phyloP scores from a whole-genome alignment of 352 stramenopile genomes.

The Phytophthora ramorum region DNA sequence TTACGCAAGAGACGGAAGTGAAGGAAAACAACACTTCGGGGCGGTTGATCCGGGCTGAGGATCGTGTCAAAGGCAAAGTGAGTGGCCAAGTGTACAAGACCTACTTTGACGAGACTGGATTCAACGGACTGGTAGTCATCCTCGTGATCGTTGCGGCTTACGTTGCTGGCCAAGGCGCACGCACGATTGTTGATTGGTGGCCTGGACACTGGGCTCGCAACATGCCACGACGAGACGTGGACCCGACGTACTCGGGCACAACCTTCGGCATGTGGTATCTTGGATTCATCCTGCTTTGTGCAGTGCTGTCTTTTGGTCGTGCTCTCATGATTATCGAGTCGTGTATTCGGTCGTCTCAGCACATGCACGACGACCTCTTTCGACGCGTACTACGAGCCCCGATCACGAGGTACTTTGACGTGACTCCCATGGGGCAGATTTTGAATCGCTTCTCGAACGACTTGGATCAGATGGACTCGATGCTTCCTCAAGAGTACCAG shows the following conservation, averaged over 20 bases:
- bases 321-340: conserved; percentile 36
- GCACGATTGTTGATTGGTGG: conserved; percentile 45
- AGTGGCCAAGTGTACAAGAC: conserved; percentile 27
- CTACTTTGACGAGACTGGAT: conserved; percentile 41
- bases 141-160: conserved; percentile 18
- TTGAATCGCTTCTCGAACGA: conserved; percentile 65
- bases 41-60: conserved; percentile 33
- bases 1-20: neutral
- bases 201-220: conserved; percentile 42
- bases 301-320: conserved; percentile 22
- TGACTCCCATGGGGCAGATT: conserved; percentile 60
- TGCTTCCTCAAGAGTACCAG: conserved; percentile 51
- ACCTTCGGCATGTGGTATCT: conserved; percentile 46
- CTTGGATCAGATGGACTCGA: conserved; percentile 53
- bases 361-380: conserved; percentile 47
- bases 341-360: conserved; percentile 35
- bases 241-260: conserved; percentile 46
- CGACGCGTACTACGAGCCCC: conserved; percentile 48
- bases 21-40: neutral
- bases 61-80: conserved; percentile 38
- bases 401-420: conserved; percentile 59
- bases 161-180: conserved; percentile 24
- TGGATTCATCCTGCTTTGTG: conserved; percentile 34
- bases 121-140: conserved; percentile 27
- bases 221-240: conserved; percentile 31